These are phyloP conservation scores for Microsporum audouinii DNA, from an alignment of 2,329 filamentous ascomycete genomes.

Conservation along the genomic window DNA sequence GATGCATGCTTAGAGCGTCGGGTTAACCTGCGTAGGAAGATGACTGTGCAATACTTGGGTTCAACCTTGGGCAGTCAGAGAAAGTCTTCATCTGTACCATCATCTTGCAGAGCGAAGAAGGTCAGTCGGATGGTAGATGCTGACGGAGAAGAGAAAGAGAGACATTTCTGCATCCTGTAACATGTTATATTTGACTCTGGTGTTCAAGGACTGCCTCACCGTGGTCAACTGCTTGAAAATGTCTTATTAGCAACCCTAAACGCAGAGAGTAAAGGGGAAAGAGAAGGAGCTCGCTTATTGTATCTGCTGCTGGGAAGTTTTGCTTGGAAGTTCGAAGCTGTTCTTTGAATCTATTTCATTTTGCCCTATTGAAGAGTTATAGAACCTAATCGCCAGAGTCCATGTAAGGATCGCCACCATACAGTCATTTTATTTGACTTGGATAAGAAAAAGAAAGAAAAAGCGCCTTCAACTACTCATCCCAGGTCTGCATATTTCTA, in stretches of 20 bases:
- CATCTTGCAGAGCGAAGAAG: neutral
- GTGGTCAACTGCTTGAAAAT: neutral
- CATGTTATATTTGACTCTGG: neutral
- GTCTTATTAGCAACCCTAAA: neutral
- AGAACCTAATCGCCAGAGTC: neutral
- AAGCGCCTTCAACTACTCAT: slow-evolving; percentile 10
- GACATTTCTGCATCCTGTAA: neutral
- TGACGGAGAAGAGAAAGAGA: neutral
- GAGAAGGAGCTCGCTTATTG: neutral
- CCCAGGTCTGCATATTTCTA: slow-evolving; percentile 45
- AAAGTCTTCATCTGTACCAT: neutral
- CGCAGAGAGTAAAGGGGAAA: neutral
- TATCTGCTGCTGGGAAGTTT: no score
- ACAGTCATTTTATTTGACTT: neutral
- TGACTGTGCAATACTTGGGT: neutral
- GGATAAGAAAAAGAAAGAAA: neutral
- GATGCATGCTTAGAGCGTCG: neutral
- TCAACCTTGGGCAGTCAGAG: neutral
- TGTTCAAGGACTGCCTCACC: neutral
- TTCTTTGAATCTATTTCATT: neutral
- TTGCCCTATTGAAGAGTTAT: neutral
- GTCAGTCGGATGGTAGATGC: neutral
- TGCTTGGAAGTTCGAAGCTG: neutral
- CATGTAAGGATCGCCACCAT: neutral
- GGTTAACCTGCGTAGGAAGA: neutral